Evolutionary conservation across 1,284 basidiomycete species (phyloP).

Genomic region (Sanguinoderma infundibulare): DNA sequence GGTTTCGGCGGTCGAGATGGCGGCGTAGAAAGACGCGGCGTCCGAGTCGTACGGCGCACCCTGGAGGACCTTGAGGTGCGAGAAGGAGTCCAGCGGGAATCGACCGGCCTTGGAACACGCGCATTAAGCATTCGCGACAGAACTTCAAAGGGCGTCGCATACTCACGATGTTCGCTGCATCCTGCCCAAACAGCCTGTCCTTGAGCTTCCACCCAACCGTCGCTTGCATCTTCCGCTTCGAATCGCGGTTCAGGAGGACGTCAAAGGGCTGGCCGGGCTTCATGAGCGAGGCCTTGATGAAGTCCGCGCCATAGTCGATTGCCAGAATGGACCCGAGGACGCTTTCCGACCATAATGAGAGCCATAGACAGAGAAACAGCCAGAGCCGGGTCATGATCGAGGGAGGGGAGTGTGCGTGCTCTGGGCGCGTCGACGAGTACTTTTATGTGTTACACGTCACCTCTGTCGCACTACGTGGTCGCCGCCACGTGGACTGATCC

Average conservation of each 20-base stretch:
- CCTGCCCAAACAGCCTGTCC: conserved; percentile 88
- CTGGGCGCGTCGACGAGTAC: conserved; percentile 9
- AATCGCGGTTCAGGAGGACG: conserved; percentile 94
- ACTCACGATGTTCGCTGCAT: conserved; percentile 87
- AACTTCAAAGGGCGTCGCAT: conserved; percentile 2
- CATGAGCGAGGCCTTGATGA: conserved; percentile 95
- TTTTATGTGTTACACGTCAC: conserved; percentile 28
- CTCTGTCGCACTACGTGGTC: conserved; percentile 16
- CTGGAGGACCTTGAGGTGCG: conserved; percentile 87
- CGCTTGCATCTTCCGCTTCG: conserved; percentile 93
- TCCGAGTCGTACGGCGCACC: conserved; percentile 73
- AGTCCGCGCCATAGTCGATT: conserved; percentile 96
- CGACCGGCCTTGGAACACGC: conserved; percentile 71
- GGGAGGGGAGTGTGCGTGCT: conserved; percentile 14
- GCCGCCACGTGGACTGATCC: conserved; percentile 12
- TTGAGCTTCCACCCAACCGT: conserved; percentile 88
- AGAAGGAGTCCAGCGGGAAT: conserved; percentile 89
- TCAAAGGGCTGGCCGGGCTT: conserved; percentile 97
- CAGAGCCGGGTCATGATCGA: conserved; percentile 25
- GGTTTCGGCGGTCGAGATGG: conserved; percentile 66
- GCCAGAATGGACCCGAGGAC: conserved; percentile 75
- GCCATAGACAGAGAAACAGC: conserved; percentile 29
- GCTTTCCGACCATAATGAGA: conserved; percentile 32
- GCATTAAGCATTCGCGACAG: conserved; percentile 3
- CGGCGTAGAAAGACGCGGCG: conserved; percentile 64